These are phyloP conservation scores for Cryphonectria nitschkei DNA, from an alignment of 2,329 filamentous ascomycete genomes.

Conservation along the genomic window DNA sequence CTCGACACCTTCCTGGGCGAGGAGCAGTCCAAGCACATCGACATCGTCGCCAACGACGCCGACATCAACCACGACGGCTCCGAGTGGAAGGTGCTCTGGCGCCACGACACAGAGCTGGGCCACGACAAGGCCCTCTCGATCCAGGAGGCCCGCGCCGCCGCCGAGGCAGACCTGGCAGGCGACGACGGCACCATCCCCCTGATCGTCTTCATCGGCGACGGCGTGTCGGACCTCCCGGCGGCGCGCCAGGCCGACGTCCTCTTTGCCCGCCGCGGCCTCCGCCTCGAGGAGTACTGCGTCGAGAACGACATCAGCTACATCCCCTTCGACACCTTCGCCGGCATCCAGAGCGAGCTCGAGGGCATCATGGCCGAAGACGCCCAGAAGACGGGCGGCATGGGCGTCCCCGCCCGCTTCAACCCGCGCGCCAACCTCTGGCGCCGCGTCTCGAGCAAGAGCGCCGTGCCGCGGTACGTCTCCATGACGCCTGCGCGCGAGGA, in stretches of 20 bases:
- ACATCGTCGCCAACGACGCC: constrained; percentile 71
- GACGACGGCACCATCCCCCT: constrained; percentile 66
- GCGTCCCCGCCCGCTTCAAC: constrained; percentile 65
- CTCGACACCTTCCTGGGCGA: constrained; percentile 68
- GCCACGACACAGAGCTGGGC: constrained; percentile 66
- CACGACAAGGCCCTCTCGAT: constrained; percentile 71
- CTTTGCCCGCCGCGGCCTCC: constrained; percentile 66
- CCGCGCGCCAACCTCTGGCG: constrained; percentile 71
- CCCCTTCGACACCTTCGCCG: constrained; percentile 68
- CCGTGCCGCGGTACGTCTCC: constrained; percentile 44
- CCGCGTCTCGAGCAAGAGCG: constrained; percentile 60
- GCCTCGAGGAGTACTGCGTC: constrained; percentile 68
- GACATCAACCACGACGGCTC: constrained; percentile 60
- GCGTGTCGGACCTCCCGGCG: constrained; percentile 68
- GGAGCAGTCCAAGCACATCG: constrained; percentile 60
- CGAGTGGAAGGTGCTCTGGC: constrained; percentile 68
- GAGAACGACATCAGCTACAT: constrained; percentile 64
- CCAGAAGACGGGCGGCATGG: constrained; percentile 61
- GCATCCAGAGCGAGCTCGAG: constrained; percentile 64
- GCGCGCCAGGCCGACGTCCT: constrained; percentile 69
- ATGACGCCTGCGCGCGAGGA: constrained; percentile 56
- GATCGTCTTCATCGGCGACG: constrained; percentile 72
- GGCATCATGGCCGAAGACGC: constrained; percentile 63
- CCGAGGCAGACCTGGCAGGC: constrained; percentile 56
- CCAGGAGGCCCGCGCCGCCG: constrained; percentile 60